Evolutionary conservation across 495 filamentous ascomycete genomes (phyloP), one percentile per base, ranked within the genome.

Genomic region (Amniculicola lignicola): DNA sequence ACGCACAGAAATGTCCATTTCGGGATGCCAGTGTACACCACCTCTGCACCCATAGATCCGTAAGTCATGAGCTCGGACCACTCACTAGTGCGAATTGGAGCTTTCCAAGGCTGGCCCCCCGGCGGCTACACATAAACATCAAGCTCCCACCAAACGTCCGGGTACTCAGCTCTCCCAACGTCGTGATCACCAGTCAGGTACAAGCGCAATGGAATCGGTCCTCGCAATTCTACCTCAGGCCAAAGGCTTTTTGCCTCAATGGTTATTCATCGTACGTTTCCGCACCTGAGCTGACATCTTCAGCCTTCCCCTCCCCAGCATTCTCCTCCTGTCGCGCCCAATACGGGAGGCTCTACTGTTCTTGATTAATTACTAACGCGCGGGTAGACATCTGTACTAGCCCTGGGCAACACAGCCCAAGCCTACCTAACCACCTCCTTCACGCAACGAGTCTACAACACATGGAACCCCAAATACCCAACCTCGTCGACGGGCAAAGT

Each of bases 381-480:
- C 9, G 19, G 4, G 5, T 60, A 93, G 88, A 76, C 92, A 62
- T 87, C 87, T 41, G 65, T 87, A 38, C 75, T 92, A 42, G 86
- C 92, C 51, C 72, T 89, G 43, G 82, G 78, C 63, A 97, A 97
- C 77, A 83, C 80, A 19, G 59, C 91, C 61, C 91, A 96, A 73
- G 80, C 87, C 67, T 93, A 90, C 74, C 45, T 69, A 16, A 92
- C 89, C 3, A 71, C 87, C 7, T 69, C 78, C 64, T 89, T 85
- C 70, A 89, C 89, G 9, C 78, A 78, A 1, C 83, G 87, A 62
- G 80, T 96, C 63, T 97, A 96, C 70, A 72, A 57, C 68, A 16
- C 69, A 70, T 54, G 67, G 79, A 70, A 22, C 16, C 49, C 9
- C 40, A 9, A 33, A 46, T 59, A 10, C 61, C 82, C 47, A 31